Evolutionary conservation across 2,329 filamentous ascomycete species (phyloP), one percentile per base, ranked within the genome.

Genomic region (Sporothrix luriei): DNA sequence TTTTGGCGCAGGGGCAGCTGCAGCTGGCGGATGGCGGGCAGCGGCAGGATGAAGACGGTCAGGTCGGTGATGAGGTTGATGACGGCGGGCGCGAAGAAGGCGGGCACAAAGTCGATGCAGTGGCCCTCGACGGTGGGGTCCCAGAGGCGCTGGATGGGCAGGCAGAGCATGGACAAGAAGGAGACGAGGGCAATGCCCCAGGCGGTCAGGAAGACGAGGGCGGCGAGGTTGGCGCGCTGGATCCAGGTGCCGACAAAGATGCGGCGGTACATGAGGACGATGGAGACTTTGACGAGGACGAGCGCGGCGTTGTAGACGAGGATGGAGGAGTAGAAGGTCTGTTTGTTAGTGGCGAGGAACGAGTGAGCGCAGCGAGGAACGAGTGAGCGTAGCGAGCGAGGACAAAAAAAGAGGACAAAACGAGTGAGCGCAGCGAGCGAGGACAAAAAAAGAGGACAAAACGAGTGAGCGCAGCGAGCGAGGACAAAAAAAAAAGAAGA

Each of bases 241-340:
- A 77, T 77, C n/a, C 62, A 49, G 0, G 54, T 43, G 16, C 71
- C 71, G 14, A 74, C 70, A 66, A 80, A 79, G 21, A 79, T 76
- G 19, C 78, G 76, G 2, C 78, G 75, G 75, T 79, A 80, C 70
- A 79, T 78, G 10, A 80, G 71, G 9, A 79, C 71, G 68, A 80
- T 78, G 21, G 78, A 78, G 13, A 77, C 72, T 69, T 80, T 80
- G 70, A 78, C 76, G 9, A 76, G 62, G 64, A 73, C 73, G 14
- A 78, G 73, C 10, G 72, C 74, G 24, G 76, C 62, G 66, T 78
- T 78, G 73, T 79, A 79, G n/a, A 76, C 57, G 51, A 79, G 68
- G 33, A 79, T 76, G 19, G 75, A 74, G 43, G 71, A 33, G 69
- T 75, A 79, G n/a, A 79, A 76, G 0, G 73, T 72, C 75, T 79